Percentiles rank a stretch among this genome's conserved stretches.
Conservation (phyloP, 352 stramenopile species). For the Pythium sukuiense region DNA sequence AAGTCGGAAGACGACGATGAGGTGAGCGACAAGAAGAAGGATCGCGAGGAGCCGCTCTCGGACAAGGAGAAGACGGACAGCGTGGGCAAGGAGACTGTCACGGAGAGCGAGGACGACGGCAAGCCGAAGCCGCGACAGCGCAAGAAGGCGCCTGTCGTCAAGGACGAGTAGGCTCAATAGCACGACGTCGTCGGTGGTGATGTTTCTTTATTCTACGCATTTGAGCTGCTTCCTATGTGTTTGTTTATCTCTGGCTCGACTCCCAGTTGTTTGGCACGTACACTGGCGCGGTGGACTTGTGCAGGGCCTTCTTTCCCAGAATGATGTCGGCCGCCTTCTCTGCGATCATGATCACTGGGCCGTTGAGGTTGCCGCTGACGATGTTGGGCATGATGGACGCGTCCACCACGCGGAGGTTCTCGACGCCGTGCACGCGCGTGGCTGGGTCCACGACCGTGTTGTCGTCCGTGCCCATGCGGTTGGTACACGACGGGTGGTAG, state of each 20-base stretch:
- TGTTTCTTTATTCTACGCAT: slow-evolving; percentile 6
- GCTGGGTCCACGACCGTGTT: slow-evolving; percentile 90
- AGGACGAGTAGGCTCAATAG: slow-evolving; percentile 40
- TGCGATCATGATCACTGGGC: slow-evolving; percentile 92
- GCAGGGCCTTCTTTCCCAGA: slow-evolving; percentile 61
- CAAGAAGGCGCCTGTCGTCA: slow-evolving; percentile 76
- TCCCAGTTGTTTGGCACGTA: slow-evolving; percentile 78
- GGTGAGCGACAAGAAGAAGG: slow-evolving; percentile 40
- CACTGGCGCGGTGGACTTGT: slow-evolving; percentile 71
- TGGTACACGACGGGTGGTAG: slow-evolving; percentile 90
- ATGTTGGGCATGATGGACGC: slow-evolving; percentile 95
- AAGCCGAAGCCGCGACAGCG: slow-evolving; percentile 67
- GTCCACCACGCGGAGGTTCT: slow-evolving; percentile 90
- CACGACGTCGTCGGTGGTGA: background rate
- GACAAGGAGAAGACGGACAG: slow-evolving; percentile 3
- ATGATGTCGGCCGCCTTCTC: slow-evolving; percentile 95
- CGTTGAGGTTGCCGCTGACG: slow-evolving; percentile 94
- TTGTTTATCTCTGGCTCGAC: slow-evolving; percentile 60
- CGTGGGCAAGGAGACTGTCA: slow-evolving; percentile 31
- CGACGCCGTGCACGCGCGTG: slow-evolving; percentile 84
- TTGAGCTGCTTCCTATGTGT: slow-evolving; percentile 6
- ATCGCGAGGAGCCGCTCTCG: slow-evolving; percentile 31
- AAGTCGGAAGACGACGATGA: slow-evolving; percentile 28
- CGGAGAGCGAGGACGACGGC: slow-evolving; percentile 27
- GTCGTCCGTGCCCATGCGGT: slow-evolving; percentile 81